Base-by-base conservation (phyloP, 176 grass and related monocot genomes). In the Pharus latifolius region DNA sequence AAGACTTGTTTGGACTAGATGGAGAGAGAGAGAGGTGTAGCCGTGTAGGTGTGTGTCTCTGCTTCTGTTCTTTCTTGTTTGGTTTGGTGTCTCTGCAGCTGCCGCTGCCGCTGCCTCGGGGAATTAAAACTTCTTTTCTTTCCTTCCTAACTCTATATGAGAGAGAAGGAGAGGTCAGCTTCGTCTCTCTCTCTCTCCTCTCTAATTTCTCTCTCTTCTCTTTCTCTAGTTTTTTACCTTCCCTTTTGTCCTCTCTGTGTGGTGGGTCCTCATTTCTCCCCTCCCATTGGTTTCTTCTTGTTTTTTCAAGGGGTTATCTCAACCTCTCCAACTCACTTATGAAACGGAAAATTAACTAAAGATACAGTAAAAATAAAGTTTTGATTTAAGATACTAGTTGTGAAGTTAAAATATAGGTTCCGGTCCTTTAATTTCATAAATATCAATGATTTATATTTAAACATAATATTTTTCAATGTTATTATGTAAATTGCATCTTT, bases 121-220 rank as follows among this genome's bases (percentile, higher is more conserved):
- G 38, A 67, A 41, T 22, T 47, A 69, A 69, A 80, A 74, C 46
- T 25, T 56, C 6, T 4, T 69, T 79, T 74, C 8, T 66, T 65
- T 57, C 32, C 37, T 72, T 32, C 12, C 34, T 17, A 17, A 15
- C 10, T 55, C 18, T 17, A 51, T 13, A 33, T 13, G 30, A 2
- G 42, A 16, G 45, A 2, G 54, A 5, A 6, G 16, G 2, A 25
- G 38, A 55, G 60, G 27, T 49, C 60, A 47, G 64, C 52, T 35
- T 16, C 17, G 31, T 14, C 60, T 28, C 17, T 16, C 2, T 64
- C 73, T 65, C 15, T 28, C 23, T n/a, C n/a, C n/a, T n/a, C n/a
- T n/a, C n/a, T n/a, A n/a, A n/a, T 17, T 16, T 75, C 18, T 31
- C 3, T 53, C 18, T 64, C 35, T 31, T 7, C 19, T 17, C 34